Conservation (phyloP, 306 rosid genomes). For the Mucuna pruriens region DNA sequence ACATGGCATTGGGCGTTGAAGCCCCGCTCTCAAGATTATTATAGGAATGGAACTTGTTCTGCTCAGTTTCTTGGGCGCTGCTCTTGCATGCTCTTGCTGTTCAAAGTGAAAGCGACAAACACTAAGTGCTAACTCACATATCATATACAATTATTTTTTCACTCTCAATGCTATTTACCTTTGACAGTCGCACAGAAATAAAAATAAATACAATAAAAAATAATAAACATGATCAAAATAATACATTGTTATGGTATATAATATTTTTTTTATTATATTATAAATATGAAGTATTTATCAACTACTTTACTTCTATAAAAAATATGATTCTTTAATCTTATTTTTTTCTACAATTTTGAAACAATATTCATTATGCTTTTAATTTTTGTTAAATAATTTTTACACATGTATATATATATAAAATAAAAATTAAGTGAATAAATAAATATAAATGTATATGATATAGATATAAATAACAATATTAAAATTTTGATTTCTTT, state of each 20-base stretch:
- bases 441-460: too few relatives aligned
- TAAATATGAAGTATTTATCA: too few relatives aligned
- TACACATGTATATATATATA: too few relatives aligned
- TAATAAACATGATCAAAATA: not conserved
- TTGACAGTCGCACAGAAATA: too few relatives aligned
- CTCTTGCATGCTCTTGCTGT: constrained; percentile 38
- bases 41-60: constrained; percentile 31
- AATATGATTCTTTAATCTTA: too few relatives aligned
- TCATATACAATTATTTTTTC: not conserved
- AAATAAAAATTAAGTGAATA: too few relatives aligned
- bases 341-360: too few relatives aligned
- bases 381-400: not conserved
- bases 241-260: too few relatives aligned
- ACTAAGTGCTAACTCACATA: constrained; percentile 13
- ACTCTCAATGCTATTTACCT: not conserved
- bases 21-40: constrained; percentile 22
- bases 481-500: not conserved
- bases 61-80: constrained; percentile 43
- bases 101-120: constrained; percentile 61
- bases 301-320: too few relatives aligned
- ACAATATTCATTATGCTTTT: not conserved
- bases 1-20: constrained; percentile 50
- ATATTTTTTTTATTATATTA: too few relatives aligned
- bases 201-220: not conserved
- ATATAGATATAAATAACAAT: too few relatives aligned